These are phyloP conservation scores for Dactylellina cionopaga DNA, from an alignment of 2,329 filamentous ascomycete species.

Conservation along the genomic window DNA sequence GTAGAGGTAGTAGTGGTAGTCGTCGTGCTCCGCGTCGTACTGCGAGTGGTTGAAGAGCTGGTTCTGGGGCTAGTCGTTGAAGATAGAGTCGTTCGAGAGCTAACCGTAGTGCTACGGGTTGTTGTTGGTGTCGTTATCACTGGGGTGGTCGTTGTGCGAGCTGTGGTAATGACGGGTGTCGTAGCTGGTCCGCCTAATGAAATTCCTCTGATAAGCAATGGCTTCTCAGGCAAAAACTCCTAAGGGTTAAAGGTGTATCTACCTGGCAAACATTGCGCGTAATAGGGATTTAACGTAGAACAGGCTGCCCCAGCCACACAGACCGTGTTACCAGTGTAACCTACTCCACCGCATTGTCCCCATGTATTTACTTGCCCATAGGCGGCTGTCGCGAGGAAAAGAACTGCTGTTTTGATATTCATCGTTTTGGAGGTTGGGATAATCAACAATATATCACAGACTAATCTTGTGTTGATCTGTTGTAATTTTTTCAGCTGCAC, in stretches of 20 bases:
- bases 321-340: not conserved
- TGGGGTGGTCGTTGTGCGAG: not conserved
- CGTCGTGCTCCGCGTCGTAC: not conserved
- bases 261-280: slow-evolving; percentile 30
- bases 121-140: not conserved
- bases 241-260: not conserved
- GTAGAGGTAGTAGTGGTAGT: not conserved
- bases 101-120: not conserved
- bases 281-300: slow-evolving; percentile 34
- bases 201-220: not conserved
- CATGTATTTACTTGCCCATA: slow-evolving; percentile 17
- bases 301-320: slow-evolving; percentile 6
- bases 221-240: not conserved
- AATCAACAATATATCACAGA: not conserved
- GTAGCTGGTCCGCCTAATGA: not conserved
- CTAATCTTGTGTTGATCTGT: slow-evolving; percentile 18
- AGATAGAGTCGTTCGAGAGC: not conserved
- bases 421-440: not conserved
- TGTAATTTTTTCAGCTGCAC: slow-evolving; percentile 7
- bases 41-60: not conserved
- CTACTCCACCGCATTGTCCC: slow-evolving; percentile 31
- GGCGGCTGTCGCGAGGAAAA: not conserved
- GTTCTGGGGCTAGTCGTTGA: not conserved
- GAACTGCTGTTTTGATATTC: not conserved
- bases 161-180: not conserved